Evolutionary conservation across 2,329 filamentous ascomycete genomes (phyloP).

Genomic region (Alternaria gaisen): DNA sequence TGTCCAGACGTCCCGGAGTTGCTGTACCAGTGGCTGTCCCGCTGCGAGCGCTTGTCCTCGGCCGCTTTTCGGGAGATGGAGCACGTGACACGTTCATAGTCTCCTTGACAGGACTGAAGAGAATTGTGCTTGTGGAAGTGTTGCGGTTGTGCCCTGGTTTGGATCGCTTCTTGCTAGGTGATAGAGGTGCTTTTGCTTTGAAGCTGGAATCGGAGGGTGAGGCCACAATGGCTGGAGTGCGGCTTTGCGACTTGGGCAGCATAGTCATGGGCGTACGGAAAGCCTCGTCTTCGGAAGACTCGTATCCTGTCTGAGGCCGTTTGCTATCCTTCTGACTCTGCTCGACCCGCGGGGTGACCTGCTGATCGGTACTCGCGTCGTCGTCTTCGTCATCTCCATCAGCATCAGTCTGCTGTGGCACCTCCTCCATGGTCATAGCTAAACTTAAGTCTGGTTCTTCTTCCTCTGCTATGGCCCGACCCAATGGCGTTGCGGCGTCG

Average conservation of each 20-base stretch:
- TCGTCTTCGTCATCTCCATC: slow-evolving; percentile 86
- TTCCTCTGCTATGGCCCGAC: slow-evolving; percentile 56
- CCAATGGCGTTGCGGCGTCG: slow-evolving; percentile 44
- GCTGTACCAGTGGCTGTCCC: slow-evolving; percentile 43
- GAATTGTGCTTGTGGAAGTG: slow-evolving; percentile 80
- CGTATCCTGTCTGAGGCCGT: slow-evolving; percentile 34
- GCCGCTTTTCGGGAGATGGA: slow-evolving; percentile 40
- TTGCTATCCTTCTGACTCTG: slow-evolving; percentile 42
- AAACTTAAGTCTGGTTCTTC: slow-evolving; percentile 53
- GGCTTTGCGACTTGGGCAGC: slow-evolving; percentile 38
- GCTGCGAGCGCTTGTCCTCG: slow-evolving; percentile 42
- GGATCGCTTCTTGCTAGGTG: slow-evolving; percentile 36
- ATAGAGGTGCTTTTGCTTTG: slow-evolving; percentile 45
- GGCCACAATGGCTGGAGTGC: slow-evolving; percentile 29
- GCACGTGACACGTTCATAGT: slow-evolving; percentile 50
- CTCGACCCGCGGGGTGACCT: slow-evolving; percentile 24
- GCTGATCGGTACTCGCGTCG: slow-evolving; percentile 40
- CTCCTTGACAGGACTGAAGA: slow-evolving; percentile 73
- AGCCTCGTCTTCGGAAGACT: slow-evolving; percentile 53
- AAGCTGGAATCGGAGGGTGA: slow-evolving; percentile 44
- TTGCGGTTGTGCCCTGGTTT: slow-evolving; percentile 72
- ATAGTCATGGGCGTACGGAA: slow-evolving; percentile 55
- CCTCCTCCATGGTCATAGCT: slow-evolving; percentile 53
- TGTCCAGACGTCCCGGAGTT: slow-evolving; percentile 43
- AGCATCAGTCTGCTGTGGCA: slow-evolving; percentile 74